phyloP scores from a whole-genome alignment of 495 filamentous ascomycete species.

The Aspergillus sclerotiicarbonarius region DNA sequence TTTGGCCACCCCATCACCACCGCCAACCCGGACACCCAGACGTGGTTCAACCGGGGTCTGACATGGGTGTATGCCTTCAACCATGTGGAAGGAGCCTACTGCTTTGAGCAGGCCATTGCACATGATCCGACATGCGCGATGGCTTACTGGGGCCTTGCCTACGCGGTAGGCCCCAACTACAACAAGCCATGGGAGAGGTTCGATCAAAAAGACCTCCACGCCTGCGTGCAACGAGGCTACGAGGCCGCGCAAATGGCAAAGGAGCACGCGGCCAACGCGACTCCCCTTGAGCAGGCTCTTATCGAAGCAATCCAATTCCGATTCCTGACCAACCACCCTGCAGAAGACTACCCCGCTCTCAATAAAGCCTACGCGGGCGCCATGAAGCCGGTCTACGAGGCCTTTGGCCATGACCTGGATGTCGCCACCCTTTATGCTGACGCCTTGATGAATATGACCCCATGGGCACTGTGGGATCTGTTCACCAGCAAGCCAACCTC shows the following conservation, averaged over 20 bases:
- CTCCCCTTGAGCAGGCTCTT: slow-evolving; percentile 53
- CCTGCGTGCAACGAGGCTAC: slow-evolving; percentile 41
- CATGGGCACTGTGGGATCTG: slow-evolving; percentile 64
- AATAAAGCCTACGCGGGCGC: slow-evolving; percentile 57
- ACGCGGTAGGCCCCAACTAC: slow-evolving; percentile 63
- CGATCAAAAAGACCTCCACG: slow-evolving; percentile 48
- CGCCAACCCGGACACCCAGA: slow-evolving; percentile 42
- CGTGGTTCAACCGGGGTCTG: slow-evolving; percentile 62
- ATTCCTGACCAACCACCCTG: slow-evolving; percentile 43
- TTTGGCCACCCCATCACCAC: slow-evolving; percentile 50
- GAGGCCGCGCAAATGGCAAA: slow-evolving; percentile 40
- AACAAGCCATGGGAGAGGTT: slow-evolving; percentile 68
- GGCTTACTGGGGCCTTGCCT: slow-evolving; percentile 66
- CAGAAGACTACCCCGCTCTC: slow-evolving; percentile 43
- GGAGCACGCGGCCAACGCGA: slow-evolving; percentile 22
- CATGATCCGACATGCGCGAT: slow-evolving; percentile 53
- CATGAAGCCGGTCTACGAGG: slow-evolving; percentile 53
- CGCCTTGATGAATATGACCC: slow-evolving; percentile 61
- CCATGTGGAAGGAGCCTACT: slow-evolving; percentile 57
- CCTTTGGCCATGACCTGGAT: slow-evolving; percentile 55
- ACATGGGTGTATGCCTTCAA: slow-evolving; percentile 66
- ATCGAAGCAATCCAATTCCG: slow-evolving; percentile 53
- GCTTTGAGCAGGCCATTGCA: slow-evolving; percentile 57
- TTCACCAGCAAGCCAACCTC: slow-evolving; percentile 54
- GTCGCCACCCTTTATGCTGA: slow-evolving; percentile 59